A percentile compares a stretch with the other conserved stretches of the same genome.
Evolutionary conservation across 352 stramenopile species (phyloP).

Genomic region (Phytophthora hibernalis): DNA sequence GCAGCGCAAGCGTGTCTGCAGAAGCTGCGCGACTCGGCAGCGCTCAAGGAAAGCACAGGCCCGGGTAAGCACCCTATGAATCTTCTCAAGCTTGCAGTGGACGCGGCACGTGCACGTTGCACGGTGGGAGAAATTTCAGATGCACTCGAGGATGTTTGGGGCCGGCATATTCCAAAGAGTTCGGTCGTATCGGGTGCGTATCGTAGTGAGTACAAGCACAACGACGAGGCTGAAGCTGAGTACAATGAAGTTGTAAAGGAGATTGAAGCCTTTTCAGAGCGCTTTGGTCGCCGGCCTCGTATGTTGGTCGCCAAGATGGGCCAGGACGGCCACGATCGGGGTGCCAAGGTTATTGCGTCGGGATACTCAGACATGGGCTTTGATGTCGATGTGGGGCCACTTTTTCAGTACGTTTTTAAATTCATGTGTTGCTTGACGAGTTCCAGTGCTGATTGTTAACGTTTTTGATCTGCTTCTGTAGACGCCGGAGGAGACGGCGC

Average conservation of each 20-base stretch:
- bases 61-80: slow-evolving; percentile 92
- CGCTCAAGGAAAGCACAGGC: slow-evolving; percentile 72
- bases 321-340: slow-evolving; percentile 97
- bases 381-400: slow-evolving; percentile 96
- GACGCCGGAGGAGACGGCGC: slow-evolving; percentile 64
- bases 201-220: slow-evolving; percentile 61
- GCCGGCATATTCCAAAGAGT: slow-evolving; percentile 91
- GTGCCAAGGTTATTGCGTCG: slow-evolving; percentile 96
- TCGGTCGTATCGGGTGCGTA: slow-evolving; percentile 68
- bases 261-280: slow-evolving; percentile 94
- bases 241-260: slow-evolving; percentile 90
- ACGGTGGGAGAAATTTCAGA: slow-evolving; percentile 97
- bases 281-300: slow-evolving; percentile 92
- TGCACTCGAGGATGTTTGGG: slow-evolving; percentile 95
- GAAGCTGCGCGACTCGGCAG: slow-evolving; percentile 55
- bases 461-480: slow-evolving; percentile 14
- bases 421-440: background rate
- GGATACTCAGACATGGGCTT: slow-evolving; percentile 97
- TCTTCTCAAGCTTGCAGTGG: slow-evolving; percentile 93
- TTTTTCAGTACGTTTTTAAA: slow-evolving; percentile 88
- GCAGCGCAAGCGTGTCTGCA: slow-evolving; percentile 67
- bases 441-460: background rate
- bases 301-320: slow-evolving; percentile 97
- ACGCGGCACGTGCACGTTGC: slow-evolving; percentile 89
- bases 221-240: slow-evolving; percentile 76